These are phyloP conservation scores for Aspergillus leporis DNA, from an alignment of 495 filamentous ascomycete species.

Conservation along the genomic window DNA sequence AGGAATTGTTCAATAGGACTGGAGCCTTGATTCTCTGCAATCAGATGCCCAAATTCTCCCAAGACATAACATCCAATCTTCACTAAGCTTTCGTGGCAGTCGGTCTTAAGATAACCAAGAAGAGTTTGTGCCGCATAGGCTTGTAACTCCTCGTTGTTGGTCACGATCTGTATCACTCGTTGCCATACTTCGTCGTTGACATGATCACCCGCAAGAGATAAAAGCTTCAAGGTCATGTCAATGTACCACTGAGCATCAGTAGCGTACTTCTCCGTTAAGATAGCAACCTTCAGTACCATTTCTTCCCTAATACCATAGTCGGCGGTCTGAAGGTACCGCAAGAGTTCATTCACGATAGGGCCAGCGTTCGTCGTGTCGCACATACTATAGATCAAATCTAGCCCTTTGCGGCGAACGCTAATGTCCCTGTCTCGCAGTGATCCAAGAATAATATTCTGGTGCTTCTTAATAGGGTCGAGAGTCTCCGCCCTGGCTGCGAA, in stretches of 20 bases:
- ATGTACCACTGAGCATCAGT: constrained; percentile 99
- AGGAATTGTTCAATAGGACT: constrained; percentile 98
- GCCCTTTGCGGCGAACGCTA: constrained; percentile 90
- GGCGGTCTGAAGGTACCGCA: constrained; percentile 92
- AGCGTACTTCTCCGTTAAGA: constrained; percentile 97
- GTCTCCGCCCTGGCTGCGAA: constrained; percentile 93
- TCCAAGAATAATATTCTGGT: constrained; percentile 92
- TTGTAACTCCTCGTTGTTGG: constrained; percentile 98
- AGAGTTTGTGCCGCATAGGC: constrained; percentile 94
- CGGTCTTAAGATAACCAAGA: constrained; percentile 83
- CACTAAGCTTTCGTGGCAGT: constrained; percentile 94
- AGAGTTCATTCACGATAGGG: constrained; percentile 88
- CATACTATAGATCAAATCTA: constrained; percentile 99
- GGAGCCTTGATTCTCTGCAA: constrained; percentile 90
- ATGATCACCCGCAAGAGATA: constrained; percentile 96
- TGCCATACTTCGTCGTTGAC: constrained; percentile 99
- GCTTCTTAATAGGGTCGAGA: constrained; percentile 95
- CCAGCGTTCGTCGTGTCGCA: constrained; percentile 91
- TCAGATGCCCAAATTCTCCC: constrained; percentile 95
- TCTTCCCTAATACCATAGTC: constrained; percentile 98
- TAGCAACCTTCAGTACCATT: constrained; percentile 99
- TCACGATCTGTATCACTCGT: constrained; percentile 97
- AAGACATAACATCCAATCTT: constrained; percentile 97
- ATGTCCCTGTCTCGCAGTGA: constrained; percentile 96
- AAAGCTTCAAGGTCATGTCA: constrained; percentile 90